Conservation (phyloP, 345 rosid genomes). For the Corymbia maculata region DNA sequence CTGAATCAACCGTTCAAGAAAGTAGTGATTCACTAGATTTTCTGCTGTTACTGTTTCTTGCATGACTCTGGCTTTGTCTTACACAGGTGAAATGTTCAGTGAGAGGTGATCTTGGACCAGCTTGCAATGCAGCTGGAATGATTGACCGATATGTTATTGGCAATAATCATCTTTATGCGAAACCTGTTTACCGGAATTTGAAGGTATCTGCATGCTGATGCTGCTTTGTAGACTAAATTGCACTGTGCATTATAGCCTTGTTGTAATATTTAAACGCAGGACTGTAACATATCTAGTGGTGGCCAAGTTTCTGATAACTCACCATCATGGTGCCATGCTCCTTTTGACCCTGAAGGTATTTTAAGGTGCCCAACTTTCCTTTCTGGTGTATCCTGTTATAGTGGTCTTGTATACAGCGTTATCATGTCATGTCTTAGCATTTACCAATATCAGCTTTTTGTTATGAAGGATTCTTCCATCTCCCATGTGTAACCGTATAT, state of each 20-base stretch:
- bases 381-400: background rate
- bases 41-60: background rate
- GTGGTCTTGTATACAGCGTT: background rate
- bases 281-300: slow-evolving; percentile 17
- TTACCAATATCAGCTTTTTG: background rate
- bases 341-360: slow-evolving; percentile 43
- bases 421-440: background rate
- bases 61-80: background rate
- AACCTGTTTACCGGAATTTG: slow-evolving; percentile 35
- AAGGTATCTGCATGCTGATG: slow-evolving; percentile 9
- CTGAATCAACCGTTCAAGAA: background rate
- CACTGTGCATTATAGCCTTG: background rate
- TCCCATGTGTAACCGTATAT: background rate
- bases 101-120: slow-evolving; percentile 38
- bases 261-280: slow-evolving; percentile 7
- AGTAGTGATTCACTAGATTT: background rate
- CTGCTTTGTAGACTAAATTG: background rate
- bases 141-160: slow-evolving; percentile 36
- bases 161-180: slow-evolving; percentile 21
- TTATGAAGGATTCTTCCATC: background rate
- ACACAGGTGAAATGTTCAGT: slow-evolving; percentile 31
- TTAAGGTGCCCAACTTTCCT: slow-evolving; percentile 11
- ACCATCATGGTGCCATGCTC: slow-evolving; percentile 43
- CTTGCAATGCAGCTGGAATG: slow-evolving; percentile 41
- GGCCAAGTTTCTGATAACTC: slow-evolving; percentile 20